phyloP scores from a whole-genome alignment of 2,329 filamentous ascomycete genomes.

The Drechslera avenae region DNA sequence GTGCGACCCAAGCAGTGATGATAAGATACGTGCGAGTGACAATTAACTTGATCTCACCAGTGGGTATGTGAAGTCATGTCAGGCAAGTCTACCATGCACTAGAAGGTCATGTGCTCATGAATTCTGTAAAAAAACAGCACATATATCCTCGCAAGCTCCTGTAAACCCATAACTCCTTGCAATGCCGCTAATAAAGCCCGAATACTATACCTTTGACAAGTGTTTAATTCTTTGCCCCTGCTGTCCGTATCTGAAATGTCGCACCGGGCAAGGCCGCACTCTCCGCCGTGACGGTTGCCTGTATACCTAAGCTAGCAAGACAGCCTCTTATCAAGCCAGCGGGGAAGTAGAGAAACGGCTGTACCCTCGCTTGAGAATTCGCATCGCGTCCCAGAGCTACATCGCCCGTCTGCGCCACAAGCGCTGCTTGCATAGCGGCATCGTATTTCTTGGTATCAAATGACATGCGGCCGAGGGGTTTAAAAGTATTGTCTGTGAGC shows the following conservation, averaged over 20 bases:
- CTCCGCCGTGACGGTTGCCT: slow-evolving; percentile 89
- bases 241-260: slow-evolving; percentile 94
- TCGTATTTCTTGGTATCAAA: slow-evolving; percentile 61
- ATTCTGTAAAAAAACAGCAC: no score
- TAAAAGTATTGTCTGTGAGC: slow-evolving; percentile 89
- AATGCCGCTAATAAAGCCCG: slow-evolving; percentile 37
- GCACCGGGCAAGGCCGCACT: slow-evolving; percentile 83
- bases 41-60: no score
- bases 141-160: no score
- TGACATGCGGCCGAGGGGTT: slow-evolving; percentile 87
- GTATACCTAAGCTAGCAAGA: slow-evolving; percentile 89
- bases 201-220: not conserved
- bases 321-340: slow-evolving; percentile 91
- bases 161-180: slow-evolving; percentile 30
- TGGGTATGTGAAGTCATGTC: no score
- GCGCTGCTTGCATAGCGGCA: slow-evolving; percentile 31
- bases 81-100: no score
- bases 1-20: no score
- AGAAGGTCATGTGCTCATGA: no score
- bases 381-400: slow-evolving; percentile 57
- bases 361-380: slow-evolving; percentile 38
- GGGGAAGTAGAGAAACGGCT: slow-evolving; percentile 87
- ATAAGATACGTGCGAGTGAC: no score
- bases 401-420: slow-evolving; percentile 42
- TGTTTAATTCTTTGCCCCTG: slow-evolving; percentile 66